Percentiles rank a stretch among this genome's conserved stretches.
Conservation (phyloP, 768 basidiomycete genomes). For the Kwoniella mangroviensis region DNA sequence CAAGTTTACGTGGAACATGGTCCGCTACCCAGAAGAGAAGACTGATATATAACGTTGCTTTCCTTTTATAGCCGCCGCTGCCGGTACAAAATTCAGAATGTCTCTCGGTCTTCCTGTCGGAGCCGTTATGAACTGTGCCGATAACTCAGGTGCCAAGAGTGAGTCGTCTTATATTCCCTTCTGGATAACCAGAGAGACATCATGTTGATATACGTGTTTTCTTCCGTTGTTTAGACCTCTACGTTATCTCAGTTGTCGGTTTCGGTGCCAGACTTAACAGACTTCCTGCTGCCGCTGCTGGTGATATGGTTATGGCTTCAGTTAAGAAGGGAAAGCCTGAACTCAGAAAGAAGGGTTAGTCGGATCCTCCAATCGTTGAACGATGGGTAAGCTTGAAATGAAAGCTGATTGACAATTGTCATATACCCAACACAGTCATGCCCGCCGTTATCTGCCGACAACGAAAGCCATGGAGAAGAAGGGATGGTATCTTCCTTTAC, state of each 20-base stretch:
- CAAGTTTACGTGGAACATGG: background rate
- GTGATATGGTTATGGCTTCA: conserved; percentile 67
- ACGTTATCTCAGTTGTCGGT: conserved; percentile 89
- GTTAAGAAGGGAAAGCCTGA: conserved; percentile 99
- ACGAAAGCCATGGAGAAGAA: conserved; percentile 96
- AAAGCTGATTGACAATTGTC: background rate
- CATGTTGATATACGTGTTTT: background rate
- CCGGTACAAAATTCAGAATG: conserved; percentile 96
- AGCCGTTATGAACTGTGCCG: conserved; percentile 89
- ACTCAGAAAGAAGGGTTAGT: conserved; percentile 97
- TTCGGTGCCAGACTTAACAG: conserved; percentile 96
- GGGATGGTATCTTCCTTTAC: conserved; percentile 98
- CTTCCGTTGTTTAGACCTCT: conserved; percentile 43
- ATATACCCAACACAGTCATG: conserved; percentile 69
- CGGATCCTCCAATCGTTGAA: background rate
- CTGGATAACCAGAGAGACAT: too few relatives aligned
- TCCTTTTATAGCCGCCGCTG: conserved; percentile 51
- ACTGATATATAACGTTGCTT: conserved; percentile 1
- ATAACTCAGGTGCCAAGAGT: conserved; percentile 98
- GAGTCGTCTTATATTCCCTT: conserved; percentile 25
- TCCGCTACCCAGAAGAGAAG: background rate
- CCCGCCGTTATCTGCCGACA: conserved; percentile 96
- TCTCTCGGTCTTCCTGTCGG: conserved; percentile 61
- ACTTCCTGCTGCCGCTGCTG: conserved; percentile 77
- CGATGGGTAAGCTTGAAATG: background rate